phyloP scores from a whole-genome alignment of 805 yeast genomes.

The Priceomyces melissophilus region DNA sequence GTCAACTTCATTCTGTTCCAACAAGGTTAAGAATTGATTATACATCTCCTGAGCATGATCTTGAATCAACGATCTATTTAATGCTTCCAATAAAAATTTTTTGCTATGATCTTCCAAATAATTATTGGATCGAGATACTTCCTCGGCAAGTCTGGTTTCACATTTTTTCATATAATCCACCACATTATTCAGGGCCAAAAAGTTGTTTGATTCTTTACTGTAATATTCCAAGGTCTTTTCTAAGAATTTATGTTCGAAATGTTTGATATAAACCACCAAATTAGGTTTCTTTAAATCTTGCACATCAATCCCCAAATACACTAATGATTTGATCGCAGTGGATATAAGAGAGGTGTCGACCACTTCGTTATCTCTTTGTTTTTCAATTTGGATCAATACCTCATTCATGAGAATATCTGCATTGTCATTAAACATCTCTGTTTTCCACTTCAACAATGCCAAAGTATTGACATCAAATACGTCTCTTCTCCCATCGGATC shows the following conservation, averaged over 20 bases:
- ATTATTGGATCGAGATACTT: conserved; percentile 70
- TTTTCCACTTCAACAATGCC: conserved; percentile 85
- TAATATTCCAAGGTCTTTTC: conserved; percentile 67
- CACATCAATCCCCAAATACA: conserved; percentile 83
- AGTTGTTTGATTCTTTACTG: conserved; percentile 61
- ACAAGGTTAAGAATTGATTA: conserved; percentile 68
- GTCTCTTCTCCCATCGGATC: conserved; percentile 88
- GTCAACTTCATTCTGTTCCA: conserved; percentile 66
- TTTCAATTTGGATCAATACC: conserved; percentile 69
- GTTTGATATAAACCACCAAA: conserved; percentile 72
- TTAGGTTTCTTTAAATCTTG: conserved; percentile 86
- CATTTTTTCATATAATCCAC: conserved; percentile 90
- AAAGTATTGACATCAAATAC: conserved; percentile 89
- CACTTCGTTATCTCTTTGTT: conserved; percentile 75
- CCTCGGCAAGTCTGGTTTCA: conserved; percentile 77
- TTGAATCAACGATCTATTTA: conserved; percentile 73
- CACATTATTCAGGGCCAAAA: conserved; percentile 70
- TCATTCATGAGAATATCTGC: conserved; percentile 60
- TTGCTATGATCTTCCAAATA: conserved; percentile 85
- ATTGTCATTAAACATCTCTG: conserved; percentile 70
- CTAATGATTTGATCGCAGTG: conserved; percentile 80
- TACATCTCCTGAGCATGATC: conserved; percentile 75
- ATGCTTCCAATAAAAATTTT: conserved; percentile 67
- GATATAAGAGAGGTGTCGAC: conserved; percentile 66
- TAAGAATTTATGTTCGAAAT: conserved; percentile 76